Percentiles rank a stretch among this genome's conserved stretches.
phyloP scores from a whole-genome alignment of 2,329 filamentous ascomycete species.

The Aspergillus clavatus region DNA sequence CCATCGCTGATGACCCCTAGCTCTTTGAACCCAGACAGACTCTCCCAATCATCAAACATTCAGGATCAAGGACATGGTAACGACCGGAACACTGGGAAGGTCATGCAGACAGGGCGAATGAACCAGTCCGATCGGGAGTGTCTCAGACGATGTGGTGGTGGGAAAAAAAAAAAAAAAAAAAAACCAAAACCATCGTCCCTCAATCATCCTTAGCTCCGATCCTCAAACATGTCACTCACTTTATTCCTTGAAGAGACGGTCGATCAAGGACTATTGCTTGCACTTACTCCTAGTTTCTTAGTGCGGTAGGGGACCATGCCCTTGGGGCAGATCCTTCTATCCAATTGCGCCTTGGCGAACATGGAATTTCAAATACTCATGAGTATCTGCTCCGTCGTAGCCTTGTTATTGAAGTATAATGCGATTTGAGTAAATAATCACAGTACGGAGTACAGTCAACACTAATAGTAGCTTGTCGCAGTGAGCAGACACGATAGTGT shows the following conservation, averaged over 20 bases:
- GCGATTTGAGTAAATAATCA: too few relatives aligned
- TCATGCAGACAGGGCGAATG: not conserved
- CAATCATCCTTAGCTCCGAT: too few relatives aligned
- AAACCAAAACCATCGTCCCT: too few relatives aligned
- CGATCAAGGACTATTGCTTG: not conserved
- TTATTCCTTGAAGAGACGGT: not conserved
- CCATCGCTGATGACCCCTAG: too few relatives aligned
- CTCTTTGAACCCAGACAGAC: too few relatives aligned
- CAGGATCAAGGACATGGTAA: too few relatives aligned
- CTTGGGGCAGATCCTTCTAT: not conserved
- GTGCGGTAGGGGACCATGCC: not conserved
- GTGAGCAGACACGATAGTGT: too few relatives aligned
- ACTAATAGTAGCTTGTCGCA: too few relatives aligned
- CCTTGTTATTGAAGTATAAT: not conserved
- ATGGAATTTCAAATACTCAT: not conserved
- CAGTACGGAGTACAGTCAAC: too few relatives aligned
- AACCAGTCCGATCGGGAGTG: not conserved
- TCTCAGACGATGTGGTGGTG: too few relatives aligned
- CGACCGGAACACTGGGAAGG: not conserved
- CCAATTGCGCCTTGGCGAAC: not conserved
- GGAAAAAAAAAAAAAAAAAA: too few relatives aligned
- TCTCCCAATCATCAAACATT: too few relatives aligned
- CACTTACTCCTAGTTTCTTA: not conserved
- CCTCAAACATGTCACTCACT: not conserved
- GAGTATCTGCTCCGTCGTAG: not conserved